Evolutionary conservation across 2,329 filamentous ascomycete genomes (phyloP), one percentile per base, ranked within the genome.

Genomic region (Pseudonectria buxi): DNA sequence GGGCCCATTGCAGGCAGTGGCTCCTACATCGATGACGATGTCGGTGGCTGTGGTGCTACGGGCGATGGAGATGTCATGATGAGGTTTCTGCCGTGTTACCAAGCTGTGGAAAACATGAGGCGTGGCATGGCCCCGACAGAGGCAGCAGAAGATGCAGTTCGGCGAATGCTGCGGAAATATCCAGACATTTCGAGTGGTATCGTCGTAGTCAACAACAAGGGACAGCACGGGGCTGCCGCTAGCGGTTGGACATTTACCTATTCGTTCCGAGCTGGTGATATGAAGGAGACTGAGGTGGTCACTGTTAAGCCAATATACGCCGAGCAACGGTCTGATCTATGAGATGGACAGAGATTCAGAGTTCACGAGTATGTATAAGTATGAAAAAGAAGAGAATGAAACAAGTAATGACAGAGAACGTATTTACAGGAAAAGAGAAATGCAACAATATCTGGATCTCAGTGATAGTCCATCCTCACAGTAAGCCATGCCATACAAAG

Each of bases 11-110:
- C 64, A 0, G 72, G 72, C 1, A 72, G 68, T 35, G 72, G 72
- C 2, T 71, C 70, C 2, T 76, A 76, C 43, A 72, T 71, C 3
- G 72, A 76, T 41, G 59, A 58, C 4, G 69, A 72, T 3, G 65
- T 72, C 2, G 72, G 72, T 2, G 72, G 67, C 0, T 76, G 72
- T 44, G 72, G 72, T 7, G 71, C 72, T 2, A 76, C 72, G 1
- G 72, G 72, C 2, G 72, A 76, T 35, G 72, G 72, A 1, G 72
- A 76, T 46, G 54, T 75, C 39, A 74, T 76, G 71, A 71, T 74
- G 65, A 63, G 71, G 4, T 74, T 75, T 42, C 49, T 76, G 15
- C 72, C 72, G 0, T 76, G 72, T 47, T 76, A 76, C 45, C 72
- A 76, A 46, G 72, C 72, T 2, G 65, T 76, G 1, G 72, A 76